Conservation (phyloP, 2,329 filamentous ascomycete genomes). For the Aphanocladium album region DNA sequence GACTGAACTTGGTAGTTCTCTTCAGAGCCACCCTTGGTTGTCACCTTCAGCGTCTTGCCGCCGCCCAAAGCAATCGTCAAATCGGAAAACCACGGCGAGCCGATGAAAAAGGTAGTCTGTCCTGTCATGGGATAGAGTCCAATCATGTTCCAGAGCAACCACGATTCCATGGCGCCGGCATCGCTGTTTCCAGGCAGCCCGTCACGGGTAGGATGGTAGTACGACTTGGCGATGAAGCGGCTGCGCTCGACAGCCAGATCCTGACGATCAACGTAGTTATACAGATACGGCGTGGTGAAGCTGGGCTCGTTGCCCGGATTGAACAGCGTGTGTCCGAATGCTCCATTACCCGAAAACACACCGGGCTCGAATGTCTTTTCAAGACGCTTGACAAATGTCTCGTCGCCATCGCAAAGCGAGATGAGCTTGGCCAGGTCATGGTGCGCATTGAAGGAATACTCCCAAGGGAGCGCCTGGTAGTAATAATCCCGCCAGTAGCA, state of each 20-base stretch:
- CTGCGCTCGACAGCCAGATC: conserved; percentile 55
- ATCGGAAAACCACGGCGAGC: conserved; percentile 57
- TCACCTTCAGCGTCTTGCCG: conserved; percentile 50
- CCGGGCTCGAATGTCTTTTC: conserved; percentile 55
- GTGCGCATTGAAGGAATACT: conserved; percentile 64
- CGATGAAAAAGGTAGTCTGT: conserved; percentile 62
- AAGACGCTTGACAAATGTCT: conserved; percentile 51
- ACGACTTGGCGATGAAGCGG: conserved; percentile 53
- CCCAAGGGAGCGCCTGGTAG: conserved; percentile 58
- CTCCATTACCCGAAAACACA: conserved; percentile 34
- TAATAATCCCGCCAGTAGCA: conserved; percentile 61
- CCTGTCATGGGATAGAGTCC: conserved; percentile 64
- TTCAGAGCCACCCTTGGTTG: conserved; percentile 43
- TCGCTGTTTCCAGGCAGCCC: conserved; percentile 68
- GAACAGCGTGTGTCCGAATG: conserved; percentile 54
- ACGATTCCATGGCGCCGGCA: conserved; percentile 68
- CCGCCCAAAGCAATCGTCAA: conserved; percentile 54
- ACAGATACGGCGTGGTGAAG: conserved; percentile 64
- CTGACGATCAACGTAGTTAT: conserved; percentile 61
- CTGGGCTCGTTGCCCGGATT: conserved; percentile 64
- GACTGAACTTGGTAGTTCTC: conserved; percentile 59
- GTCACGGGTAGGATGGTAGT: conserved; percentile 48
- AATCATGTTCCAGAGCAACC: conserved; percentile 64
- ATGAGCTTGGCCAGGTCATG: conserved; percentile 58
- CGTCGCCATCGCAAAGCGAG: conserved; percentile 47